Base-by-base conservation (phyloP, 179 eudicot genomes). In the Gypsophila paniculata region DNA sequence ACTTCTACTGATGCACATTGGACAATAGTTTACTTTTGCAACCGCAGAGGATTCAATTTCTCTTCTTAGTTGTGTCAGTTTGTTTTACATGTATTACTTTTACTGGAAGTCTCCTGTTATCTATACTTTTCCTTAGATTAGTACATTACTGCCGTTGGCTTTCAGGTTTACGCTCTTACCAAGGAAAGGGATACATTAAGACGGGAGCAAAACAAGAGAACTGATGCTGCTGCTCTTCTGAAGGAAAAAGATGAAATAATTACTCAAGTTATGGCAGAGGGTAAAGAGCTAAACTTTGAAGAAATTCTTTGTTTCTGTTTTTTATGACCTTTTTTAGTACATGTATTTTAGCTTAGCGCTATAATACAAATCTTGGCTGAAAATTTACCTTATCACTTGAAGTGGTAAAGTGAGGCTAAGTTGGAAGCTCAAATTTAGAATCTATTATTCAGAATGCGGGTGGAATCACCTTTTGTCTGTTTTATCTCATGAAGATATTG, bases 201-300 rank as follows among this genome's bases (percentile, higher is more conserved):
- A 42, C 82, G 98, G 77, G 98, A 93, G 84, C 96, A 93, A 79
- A 93, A 62, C 77, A 90, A 85, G 76, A 93, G 90, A 78, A 91
- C 84, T 79, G 98, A 93, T 73, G 98, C 96, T 75, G 93, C 98
- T 78, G 96, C 91, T 74, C 92, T 93, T 80, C 67, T 93, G 77
- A 93, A 93, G 86, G 96, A 93, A 76, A 93, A 93, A 74, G 98
- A 91, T 84, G 98, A 93, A 81, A 93, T 93, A 72, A 93, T 93
- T 76, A 93, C 62, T 74, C 98, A 93, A 86, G 91, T 93, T 72
- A 93, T 93, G 98, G 98, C 98, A 55, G 96, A 93, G 87, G 98
- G 96, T 93, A 71, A 42, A 77, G 77, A 75, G 77, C 74, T 78
- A 12, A 71, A 66, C 55, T 69, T 38, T 11, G 34, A 8, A 0